Percentiles rank a stretch among this genome's conserved stretches.
These are phyloP conservation scores for Aspergillus floridensis DNA, from an alignment of 2,329 filamentous ascomycete species.

Conservation along the genomic window DNA sequence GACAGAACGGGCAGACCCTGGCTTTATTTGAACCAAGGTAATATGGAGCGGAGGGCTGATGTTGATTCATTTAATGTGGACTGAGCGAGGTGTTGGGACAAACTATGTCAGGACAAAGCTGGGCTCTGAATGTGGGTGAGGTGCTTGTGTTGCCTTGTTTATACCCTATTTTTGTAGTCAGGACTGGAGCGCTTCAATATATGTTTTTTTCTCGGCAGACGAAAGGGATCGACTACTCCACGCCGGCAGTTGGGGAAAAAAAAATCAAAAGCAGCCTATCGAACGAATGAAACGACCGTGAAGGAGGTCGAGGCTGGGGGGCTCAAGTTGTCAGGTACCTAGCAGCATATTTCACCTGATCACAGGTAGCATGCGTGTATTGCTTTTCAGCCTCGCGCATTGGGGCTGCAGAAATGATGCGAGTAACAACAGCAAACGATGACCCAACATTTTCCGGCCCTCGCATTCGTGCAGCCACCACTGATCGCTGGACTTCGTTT, in stretches of 20 bases:
- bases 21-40: background rate
- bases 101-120: background rate
- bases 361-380: conserved; percentile 1
- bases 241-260: background rate
- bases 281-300: background rate
- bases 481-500: background rate
- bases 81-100: background rate
- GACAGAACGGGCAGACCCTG: conserved; percentile 11
- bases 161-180: background rate
- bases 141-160: background rate
- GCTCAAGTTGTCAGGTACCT: background rate
- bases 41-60: background rate
- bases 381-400: conserved; percentile 17
- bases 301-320: background rate
- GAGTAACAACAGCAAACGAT: conserved; percentile 1
- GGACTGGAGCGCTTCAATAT: background rate
- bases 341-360: background rate
- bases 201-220: background rate
- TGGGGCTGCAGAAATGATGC: conserved; percentile 14
- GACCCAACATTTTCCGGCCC: conserved; percentile 13
- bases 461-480: background rate
- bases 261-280: background rate
- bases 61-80: conserved; percentile 17
- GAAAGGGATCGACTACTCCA: background rate
- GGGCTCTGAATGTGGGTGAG: background rate